Evolutionary conservation across 495 filamentous ascomycete genomes (phyloP).

Genomic region (Tuber brumale): DNA sequence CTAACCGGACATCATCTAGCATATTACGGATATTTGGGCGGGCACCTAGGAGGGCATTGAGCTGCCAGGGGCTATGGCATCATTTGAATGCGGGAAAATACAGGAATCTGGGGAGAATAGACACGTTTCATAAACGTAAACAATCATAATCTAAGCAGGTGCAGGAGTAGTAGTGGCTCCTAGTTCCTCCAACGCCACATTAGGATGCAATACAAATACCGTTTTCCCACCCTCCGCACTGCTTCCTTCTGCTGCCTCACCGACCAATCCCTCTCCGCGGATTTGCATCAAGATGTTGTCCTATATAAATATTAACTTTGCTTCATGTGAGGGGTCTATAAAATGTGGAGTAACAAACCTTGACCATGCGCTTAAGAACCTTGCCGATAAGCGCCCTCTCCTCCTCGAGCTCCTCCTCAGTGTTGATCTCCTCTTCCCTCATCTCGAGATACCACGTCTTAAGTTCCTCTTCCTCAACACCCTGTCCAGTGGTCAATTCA

Average conservation of each 20-base stretch:
- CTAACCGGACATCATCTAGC: not conserved
- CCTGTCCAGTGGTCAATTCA: slow-evolving; percentile 64
- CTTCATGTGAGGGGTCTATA: not conserved
- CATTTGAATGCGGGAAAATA: not conserved
- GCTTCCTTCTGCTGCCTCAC: slow-evolving; percentile 47
- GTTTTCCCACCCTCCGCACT: slow-evolving; percentile 48
- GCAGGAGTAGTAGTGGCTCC: slow-evolving; percentile 9
- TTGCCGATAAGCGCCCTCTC: slow-evolving; percentile 75
- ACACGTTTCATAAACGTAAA: not conserved
- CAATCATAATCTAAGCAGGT: not conserved
- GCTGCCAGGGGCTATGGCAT: not conserved
- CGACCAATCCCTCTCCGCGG: slow-evolving; percentile 70
- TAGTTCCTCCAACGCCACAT: slow-evolving; percentile 57
- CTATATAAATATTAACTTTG: slow-evolving; percentile 46
- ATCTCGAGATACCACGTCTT: slow-evolving; percentile 91
- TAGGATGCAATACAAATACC: slow-evolving; percentile 90
- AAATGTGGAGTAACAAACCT: slow-evolving; percentile 54
- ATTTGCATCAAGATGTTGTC: slow-evolving; percentile 91
- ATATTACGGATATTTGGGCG: not conserved
- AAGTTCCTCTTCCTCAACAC: slow-evolving; percentile 80
- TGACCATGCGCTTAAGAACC: slow-evolving; percentile 92
- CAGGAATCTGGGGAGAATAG: not conserved
- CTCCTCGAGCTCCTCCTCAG: slow-evolving; percentile 67
- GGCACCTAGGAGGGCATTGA: not conserved
- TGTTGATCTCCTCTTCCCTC: slow-evolving; percentile 74